phyloP scores from a whole-genome alignment of 306 rosid species.

The Fragaria nilgerrensis region DNA sequence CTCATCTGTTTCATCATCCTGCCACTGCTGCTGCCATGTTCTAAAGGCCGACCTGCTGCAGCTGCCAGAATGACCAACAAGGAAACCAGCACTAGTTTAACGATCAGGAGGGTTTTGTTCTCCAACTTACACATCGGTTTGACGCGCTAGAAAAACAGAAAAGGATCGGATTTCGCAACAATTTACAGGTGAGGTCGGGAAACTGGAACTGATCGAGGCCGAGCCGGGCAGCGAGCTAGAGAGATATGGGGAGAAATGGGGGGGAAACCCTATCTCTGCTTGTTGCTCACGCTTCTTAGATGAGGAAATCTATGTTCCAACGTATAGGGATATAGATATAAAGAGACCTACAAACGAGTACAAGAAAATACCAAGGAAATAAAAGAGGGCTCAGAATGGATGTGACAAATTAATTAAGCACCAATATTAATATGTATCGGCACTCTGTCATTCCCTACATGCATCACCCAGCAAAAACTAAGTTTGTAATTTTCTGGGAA shows the following conservation, averaged over 20 bases:
- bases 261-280: not conserved
- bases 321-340: not conserved
- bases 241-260: not conserved
- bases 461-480: not conserved
- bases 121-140: not conserved
- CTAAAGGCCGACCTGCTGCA: constrained; percentile 2
- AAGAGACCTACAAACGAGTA: not conserved
- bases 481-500: not conserved
- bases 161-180: not conserved
- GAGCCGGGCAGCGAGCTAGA: not conserved
- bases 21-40: not conserved
- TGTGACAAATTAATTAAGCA: not conserved
- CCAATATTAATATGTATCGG: not conserved
- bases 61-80: not conserved
- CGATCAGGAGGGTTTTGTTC: not conserved
- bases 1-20: not conserved
- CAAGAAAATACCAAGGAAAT: not conserved
- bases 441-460: not conserved
- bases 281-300: not conserved
- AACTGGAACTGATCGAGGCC: not conserved
- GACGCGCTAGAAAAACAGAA: not conserved
- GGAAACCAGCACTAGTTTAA: not conserved
- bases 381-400: not conserved
- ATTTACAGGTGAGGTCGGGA: not conserved
- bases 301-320: not conserved